phyloP scores from a whole-genome alignment of 345 rosid species.

The Gossypium stocksii region DNA sequence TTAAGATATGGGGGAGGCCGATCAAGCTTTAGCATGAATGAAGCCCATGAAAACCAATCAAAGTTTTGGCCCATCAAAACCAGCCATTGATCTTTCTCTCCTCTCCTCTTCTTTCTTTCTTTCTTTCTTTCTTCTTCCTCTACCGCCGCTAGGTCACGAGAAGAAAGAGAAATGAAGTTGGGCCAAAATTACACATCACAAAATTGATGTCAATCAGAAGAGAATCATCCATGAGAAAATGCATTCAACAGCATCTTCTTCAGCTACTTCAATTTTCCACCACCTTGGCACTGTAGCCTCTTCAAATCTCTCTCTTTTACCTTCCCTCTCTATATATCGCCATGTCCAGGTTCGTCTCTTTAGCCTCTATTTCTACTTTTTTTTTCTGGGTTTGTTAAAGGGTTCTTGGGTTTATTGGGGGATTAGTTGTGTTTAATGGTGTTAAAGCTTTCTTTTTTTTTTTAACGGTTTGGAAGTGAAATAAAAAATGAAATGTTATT shows the following conservation, averaged over 20 bases:
- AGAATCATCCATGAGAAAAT: slow-evolving; percentile 35
- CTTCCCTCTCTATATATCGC: slow-evolving; percentile 21
- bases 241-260: slow-evolving; percentile 24
- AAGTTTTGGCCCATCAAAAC: neutral
- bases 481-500: neutral
- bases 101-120: neutral
- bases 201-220: neutral
- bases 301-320: neutral
- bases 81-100: neutral
- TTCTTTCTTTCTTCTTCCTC: neutral
- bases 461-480: neutral
- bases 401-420: neutral
- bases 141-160: neutral
- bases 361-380: neutral
- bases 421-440: neutral
- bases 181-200: neutral
- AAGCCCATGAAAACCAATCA: neutral
- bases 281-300: slow-evolving; percentile 2
- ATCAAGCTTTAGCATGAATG: neutral
- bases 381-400: neutral
- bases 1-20: too few relatives aligned
- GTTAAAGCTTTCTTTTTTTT: neutral
- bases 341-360: slow-evolving; percentile 50
- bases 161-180: neutral
- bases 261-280: neutral